Evolutionary conservation across 1,139 yeast genomes (phyloP).

Genomic region (Trichomonascaceae sp.): DNA sequence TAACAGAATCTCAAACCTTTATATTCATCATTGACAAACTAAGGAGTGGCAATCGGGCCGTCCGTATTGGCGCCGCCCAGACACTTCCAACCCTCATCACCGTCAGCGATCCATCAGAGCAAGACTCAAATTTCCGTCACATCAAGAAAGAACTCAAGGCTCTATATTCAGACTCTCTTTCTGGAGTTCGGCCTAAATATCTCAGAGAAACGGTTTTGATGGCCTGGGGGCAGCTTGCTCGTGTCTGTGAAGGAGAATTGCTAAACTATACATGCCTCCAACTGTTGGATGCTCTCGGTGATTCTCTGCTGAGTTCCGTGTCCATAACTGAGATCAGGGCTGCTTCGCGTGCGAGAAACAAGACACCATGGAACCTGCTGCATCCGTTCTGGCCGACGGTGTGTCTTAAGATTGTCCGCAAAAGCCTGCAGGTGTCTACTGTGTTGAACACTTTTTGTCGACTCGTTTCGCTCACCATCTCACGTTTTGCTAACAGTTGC

Average conservation of each 20-base stretch:
- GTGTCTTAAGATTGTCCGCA: constrained; percentile 51
- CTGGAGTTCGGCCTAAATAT: too few species aligned
- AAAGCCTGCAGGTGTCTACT: constrained; percentile 35
- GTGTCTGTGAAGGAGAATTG: constrained; percentile 47
- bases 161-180: too few species aligned
- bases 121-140: too few species aligned
- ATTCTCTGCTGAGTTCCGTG: constrained; percentile 49
- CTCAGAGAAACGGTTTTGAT: constrained; percentile 51
- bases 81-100: neutral
- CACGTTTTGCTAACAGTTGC: constrained; percentile 55
- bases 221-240: constrained; percentile 49
- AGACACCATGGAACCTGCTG: constrained; percentile 41
- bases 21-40: too few species aligned
- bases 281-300: constrained; percentile 47
- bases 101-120: too few species aligned
- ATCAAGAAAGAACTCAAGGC: too few species aligned
- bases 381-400: constrained; percentile 70
- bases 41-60: neutral
- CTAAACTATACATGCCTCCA: constrained; percentile 47
- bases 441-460: constrained; percentile 49
- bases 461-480: constrained; percentile 47
- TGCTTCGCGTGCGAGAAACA: constrained; percentile 29
- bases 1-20: too few species aligned
- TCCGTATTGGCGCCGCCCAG: neutral
- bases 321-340: constrained; percentile 45